A percentile compares a stretch with the other conserved stretches of the same genome.
Conservation (phyloP, 2,329 filamentous ascomycete species). For the Calonectria fujianensis region DNA sequence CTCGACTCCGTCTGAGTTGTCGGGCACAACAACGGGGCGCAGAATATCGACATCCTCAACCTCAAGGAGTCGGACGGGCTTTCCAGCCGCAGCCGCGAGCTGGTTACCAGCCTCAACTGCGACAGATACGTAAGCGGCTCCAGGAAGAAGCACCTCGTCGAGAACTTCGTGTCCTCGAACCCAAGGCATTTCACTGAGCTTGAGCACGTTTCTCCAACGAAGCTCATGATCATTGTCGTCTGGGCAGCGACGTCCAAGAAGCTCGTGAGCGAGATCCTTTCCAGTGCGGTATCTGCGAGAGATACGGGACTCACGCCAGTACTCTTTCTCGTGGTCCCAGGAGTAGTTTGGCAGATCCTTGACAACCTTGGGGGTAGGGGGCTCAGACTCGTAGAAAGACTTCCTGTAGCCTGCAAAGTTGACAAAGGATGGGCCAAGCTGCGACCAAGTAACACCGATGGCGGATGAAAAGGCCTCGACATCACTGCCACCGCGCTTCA, state of each 20-base stretch:
- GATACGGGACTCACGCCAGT: conserved; percentile 20
- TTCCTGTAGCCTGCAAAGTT: conserved; percentile 7
- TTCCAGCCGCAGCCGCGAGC: conserved; percentile 18
- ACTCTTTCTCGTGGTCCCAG: conserved; percentile 17
- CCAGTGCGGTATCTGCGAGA: conserved; percentile 35
- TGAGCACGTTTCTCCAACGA: conserved; percentile 37
- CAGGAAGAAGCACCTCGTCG: conserved; percentile 37
- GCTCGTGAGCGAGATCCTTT: conserved; percentile 29
- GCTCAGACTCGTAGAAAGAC: conserved; percentile 22
- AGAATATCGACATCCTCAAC: conserved; percentile 42
- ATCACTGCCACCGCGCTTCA: conserved; percentile 9
- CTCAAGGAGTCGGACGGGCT: conserved; percentile 30
- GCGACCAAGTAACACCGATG: conserved; percentile 5
- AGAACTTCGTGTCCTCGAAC: conserved; percentile 34
- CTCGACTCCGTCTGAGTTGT: conserved; percentile 41
- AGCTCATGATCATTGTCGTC: conserved; percentile 37
- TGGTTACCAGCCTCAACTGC: conserved; percentile 39
- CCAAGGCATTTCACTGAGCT: conserved; percentile 37
- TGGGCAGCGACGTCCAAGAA: conserved; percentile 33
- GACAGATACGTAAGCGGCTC: conserved; percentile 35
- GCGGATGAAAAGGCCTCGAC: conserved; percentile 11
- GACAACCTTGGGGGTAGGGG: neutral
- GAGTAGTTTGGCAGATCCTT: conserved; percentile 23
- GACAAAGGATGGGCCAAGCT: conserved; percentile 16
- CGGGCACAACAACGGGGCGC: conserved; percentile 39